A percentile compares a stretch with the other conserved stretches of the same genome.
These are phyloP conservation scores for Xylaria acuta DNA, from an alignment of 495 filamentous ascomycete genomes.

Conservation along the genomic window DNA sequence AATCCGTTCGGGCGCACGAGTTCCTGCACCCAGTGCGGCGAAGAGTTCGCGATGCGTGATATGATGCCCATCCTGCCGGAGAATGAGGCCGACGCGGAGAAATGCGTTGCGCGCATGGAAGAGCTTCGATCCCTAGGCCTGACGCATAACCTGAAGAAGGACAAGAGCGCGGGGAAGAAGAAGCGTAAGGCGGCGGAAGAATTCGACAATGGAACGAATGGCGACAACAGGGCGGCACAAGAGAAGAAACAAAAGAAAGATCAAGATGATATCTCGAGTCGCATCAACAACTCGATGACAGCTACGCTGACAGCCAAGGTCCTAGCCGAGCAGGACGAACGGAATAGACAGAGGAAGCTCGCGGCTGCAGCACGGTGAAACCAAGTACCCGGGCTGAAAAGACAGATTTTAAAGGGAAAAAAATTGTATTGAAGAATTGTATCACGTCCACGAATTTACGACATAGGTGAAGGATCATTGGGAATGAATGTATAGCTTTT, in stretches of 20 bases:
- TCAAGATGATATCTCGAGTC: slow-evolving; percentile 43
- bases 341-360: slow-evolving; percentile 79
- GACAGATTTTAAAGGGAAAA: slow-evolving; percentile 15
- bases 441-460: slow-evolving; percentile 13
- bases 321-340: slow-evolving; percentile 80
- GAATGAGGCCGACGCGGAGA: slow-evolving; percentile 71
- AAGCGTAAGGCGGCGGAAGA: slow-evolving; percentile 55
- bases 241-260: slow-evolving; percentile 37
- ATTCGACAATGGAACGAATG: slow-evolving; percentile 29
- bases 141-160: slow-evolving; percentile 89
- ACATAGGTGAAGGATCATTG: neutral
- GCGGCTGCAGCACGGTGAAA: slow-evolving; percentile 33
- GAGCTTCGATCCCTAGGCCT: slow-evolving; percentile 72
- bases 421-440: slow-evolving; percentile 9
- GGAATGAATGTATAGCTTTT: slow-evolving; percentile 13
- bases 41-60: slow-evolving; percentile 75
- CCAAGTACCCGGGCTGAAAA: neutral
- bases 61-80: slow-evolving; percentile 82
- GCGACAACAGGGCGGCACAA: slow-evolving; percentile 28
- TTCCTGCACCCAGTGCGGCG: slow-evolving; percentile 70
- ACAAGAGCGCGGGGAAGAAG: slow-evolving; percentile 72
- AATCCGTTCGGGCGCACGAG: slow-evolving; percentile 40
- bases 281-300: slow-evolving; percentile 85
- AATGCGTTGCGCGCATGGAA: slow-evolving; percentile 66
- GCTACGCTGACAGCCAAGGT: slow-evolving; percentile 85